phyloP scores from a whole-genome alignment of 2,329 filamentous ascomycete genomes.

The Dryadomyces sulphureus region DNA sequence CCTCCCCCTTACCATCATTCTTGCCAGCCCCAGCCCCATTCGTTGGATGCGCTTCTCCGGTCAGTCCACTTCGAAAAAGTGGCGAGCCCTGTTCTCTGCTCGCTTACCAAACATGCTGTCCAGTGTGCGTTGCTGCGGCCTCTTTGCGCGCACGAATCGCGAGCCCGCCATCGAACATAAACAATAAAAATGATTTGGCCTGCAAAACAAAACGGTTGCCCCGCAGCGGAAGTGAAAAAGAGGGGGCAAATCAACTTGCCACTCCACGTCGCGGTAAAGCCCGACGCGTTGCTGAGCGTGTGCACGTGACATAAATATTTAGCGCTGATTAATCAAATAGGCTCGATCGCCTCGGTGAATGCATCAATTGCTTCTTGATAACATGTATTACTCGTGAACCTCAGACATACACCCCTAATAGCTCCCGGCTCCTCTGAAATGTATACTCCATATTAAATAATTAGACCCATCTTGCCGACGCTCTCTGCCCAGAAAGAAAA shows the following conservation, averaged over 20 bases:
- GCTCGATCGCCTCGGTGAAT: background rate
- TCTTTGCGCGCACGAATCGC: background rate
- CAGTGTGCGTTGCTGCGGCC: conserved; percentile 7
- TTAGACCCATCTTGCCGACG: background rate
- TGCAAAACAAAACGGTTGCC: background rate
- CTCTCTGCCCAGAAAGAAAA: conserved; percentile 2
- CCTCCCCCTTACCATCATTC: background rate
- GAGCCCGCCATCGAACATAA: background rate
- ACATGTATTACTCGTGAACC: background rate
- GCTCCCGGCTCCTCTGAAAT: background rate
- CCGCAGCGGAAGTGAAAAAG: background rate
- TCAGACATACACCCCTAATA: background rate
- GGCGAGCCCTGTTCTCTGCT: background rate
- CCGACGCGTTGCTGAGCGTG: background rate
- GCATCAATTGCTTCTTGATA: background rate
- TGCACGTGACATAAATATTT: background rate
- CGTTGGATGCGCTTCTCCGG: background rate
- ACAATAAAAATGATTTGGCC: background rate
- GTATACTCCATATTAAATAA: conserved; percentile 10
- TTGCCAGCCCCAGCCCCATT: too few relatives aligned
- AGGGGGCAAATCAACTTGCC: background rate
- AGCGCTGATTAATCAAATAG: background rate
- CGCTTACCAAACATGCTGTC: conserved; percentile 8
- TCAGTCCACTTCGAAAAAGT: background rate
- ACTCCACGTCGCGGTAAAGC: background rate